Base-by-base conservation (phyloP, 306 rosid genomes). In the Dalbergia cochinchinensis region DNA sequence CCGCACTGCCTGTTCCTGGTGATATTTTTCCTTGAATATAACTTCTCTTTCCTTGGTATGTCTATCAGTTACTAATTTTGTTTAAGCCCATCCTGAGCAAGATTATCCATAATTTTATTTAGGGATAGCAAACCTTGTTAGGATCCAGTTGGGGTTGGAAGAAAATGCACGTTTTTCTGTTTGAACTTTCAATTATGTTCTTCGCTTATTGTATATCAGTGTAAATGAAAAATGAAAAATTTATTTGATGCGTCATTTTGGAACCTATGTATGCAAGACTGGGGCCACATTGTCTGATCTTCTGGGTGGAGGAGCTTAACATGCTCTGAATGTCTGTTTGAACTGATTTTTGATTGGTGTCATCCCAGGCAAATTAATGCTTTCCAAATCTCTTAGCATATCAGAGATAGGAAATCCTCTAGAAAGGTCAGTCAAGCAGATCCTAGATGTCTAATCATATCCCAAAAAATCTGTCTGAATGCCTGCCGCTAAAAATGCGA, bases 41-140 rank as follows among this genome's bases (percentile, higher is more conserved):
- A 45, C n/a, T 64, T 68, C 12, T 63, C 31, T 31, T 69, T 70
- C 41, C 62, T 79, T 51, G n/a, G 39, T 66, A 51, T 74, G 58
- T 78, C 12, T 15, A 16, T 11, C 55, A 48, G 74, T 75, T 54
- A 5, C 45, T 20, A 47, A 18, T 53, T 71, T 70, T 54, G 59
- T 58, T 26, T 22, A 66, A 47, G 86, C 66, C 31, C 39, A 8
- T 70, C 14, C 19, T 70, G 39, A 44, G 22, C 33, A 47, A 35
- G 48, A 35, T 67, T 16, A 19, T 55, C 55, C 31, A 37, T 54
- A 63, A 58, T 9, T 50, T 60, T 11, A 33, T 57, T 55, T 55
- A 45, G 34, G 8, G 35, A 65, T 47, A n/a, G 37, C 0, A 19
- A 72, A 78, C 42, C 48, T 71, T 83, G 8, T 33, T 18, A 18